A percentile compares a stretch with the other conserved stretches of the same genome.
Evolutionary conservation across 495 filamentous ascomycete genomes (phyloP).

Genomic region (Platismatia glauca): DNA sequence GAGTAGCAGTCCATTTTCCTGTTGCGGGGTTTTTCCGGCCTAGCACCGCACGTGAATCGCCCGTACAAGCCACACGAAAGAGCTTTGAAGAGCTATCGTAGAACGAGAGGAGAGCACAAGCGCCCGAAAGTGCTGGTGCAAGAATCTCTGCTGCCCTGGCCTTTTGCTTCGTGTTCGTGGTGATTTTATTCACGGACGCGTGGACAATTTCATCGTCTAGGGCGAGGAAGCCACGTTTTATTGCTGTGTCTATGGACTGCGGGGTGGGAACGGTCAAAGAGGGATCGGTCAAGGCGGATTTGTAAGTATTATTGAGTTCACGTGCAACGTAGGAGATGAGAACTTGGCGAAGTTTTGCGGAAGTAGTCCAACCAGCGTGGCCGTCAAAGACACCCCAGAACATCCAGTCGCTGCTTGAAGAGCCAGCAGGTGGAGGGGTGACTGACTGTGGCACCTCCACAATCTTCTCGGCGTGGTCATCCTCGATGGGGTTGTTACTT

Average conservation of each 20-base stretch:
- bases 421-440: slow-evolving; percentile 41
- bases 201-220: slow-evolving; percentile 91
- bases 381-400: slow-evolving; percentile 99
- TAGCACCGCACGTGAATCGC: slow-evolving; percentile 87
- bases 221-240: slow-evolving; percentile 82
- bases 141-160: slow-evolving; percentile 79
- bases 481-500: slow-evolving; percentile 96
- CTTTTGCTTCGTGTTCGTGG: slow-evolving; percentile 72
- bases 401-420: slow-evolving; percentile 84
- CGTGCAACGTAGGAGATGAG: slow-evolving; percentile 87
- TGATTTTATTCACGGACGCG: slow-evolving; percentile 76
- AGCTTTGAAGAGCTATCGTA: slow-evolving; percentile 80
- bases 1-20: slow-evolving; percentile 88
- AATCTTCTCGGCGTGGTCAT: slow-evolving; percentile 96
- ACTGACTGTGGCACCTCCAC: slow-evolving; percentile 67
- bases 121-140: slow-evolving; percentile 87
- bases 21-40: slow-evolving; percentile 58
- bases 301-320: slow-evolving; percentile 91
- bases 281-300: slow-evolving; percentile 57
- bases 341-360: slow-evolving; percentile 86
- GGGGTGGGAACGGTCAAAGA: slow-evolving; percentile 52
- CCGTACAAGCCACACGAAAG: slow-evolving; percentile 84
- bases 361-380: slow-evolving; percentile 96
- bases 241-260: slow-evolving; percentile 76
- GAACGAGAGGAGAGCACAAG: slow-evolving; percentile 92